Base-by-base conservation (phyloP, 139 green algal genomes). In the Ulvella scutata region DNA sequence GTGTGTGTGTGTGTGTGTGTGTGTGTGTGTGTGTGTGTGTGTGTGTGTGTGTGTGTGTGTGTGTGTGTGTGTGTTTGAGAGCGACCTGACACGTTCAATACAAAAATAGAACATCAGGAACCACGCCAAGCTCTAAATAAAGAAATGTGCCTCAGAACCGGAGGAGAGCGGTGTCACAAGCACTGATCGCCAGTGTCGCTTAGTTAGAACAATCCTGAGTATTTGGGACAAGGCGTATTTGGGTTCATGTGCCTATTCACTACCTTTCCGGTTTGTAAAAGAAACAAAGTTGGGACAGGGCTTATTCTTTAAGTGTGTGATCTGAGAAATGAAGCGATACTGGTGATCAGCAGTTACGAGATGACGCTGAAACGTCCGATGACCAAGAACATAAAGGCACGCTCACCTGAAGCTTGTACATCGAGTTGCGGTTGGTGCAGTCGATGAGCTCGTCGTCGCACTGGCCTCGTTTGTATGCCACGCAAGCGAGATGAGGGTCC, bases 371-470 rank as follows among this genome's bases (percentile, higher is more conserved):
- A 59, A 59, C 21, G 40, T 59, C 17, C 51, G 17, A 26, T 10
- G 33, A 29, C 0, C 61, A 4, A 36, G 9, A 40, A 28, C 7
- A 13, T 21, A 6, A 9, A 6, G 13, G 38, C 6, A 10, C 77
- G 62, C 77, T 62, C 23, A 92, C 90, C 83, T 99, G 94, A 40
- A 94, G 79, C 91, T 99, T 99, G 91, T 98, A 99, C 85, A 99
- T 88, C 31, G 82, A 89, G 84, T 98, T 92, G 80, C 90, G 92
- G 86, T 90, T 96, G 75, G 95, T 98, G 90, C 92, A 96, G 60
- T 92, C 90, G 31, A 99, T 86, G 40, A 99, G 88, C 31, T 92
- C 95, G 36, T 95, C 90, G 79, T 99, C 95, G 82, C 95, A 99
- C 60, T 89, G 84, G 75, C 95, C 95, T 28, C 92, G 86, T 86